Percentiles rank a stretch among this genome's conserved stretches.
These are phyloP conservation scores for Trichosporon sp. DNA, from an alignment of 1,284 basidiomycete species.

Conservation along the genomic window DNA sequence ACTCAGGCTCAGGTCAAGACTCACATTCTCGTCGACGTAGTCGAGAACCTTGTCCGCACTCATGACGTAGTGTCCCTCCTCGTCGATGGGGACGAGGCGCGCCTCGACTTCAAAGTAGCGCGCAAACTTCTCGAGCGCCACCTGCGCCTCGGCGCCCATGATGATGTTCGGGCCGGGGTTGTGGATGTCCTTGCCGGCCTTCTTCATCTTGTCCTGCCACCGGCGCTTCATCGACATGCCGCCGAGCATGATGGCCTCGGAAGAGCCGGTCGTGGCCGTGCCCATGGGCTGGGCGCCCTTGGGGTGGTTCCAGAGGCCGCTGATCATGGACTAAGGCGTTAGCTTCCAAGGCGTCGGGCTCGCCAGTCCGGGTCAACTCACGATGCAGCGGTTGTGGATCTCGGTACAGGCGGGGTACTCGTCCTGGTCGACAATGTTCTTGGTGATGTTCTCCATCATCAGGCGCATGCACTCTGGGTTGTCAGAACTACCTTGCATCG, in stretches of 20 bases:
- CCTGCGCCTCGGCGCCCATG: conserved; percentile 68
- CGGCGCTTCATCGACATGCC: conserved; percentile 90
- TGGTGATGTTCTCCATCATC: conserved; percentile 76
- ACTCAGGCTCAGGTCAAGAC: no score
- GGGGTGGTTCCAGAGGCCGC: conserved; percentile 88
- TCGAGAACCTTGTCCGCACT: conserved; percentile 80
- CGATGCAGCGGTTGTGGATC: conserved; percentile 68
- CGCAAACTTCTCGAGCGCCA: conserved; percentile 81
- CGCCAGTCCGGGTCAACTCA: conserved; percentile 7
- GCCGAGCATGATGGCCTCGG: conserved; percentile 85
- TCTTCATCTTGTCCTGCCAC: conserved; percentile 86
- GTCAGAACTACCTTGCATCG: neutral
- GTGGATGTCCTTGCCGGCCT: conserved; percentile 75
- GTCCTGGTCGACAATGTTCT: conserved; percentile 86
- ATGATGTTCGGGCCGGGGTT: conserved; percentile 62
- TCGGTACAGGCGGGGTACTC: conserved; percentile 76
- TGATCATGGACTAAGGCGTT: conserved; percentile 61
- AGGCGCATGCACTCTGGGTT: conserved; percentile 58
- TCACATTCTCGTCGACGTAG: conserved; percentile 74
- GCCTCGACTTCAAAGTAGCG: conserved; percentile 55
- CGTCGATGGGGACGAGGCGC: conserved; percentile 10
- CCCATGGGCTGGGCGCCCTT: conserved; percentile 67
- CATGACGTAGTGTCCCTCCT: conserved; percentile 66
- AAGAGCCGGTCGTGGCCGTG: conserved; percentile 89
- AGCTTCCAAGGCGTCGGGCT: neutral